phyloP scores from a whole-genome alignment of 2,329 filamentous ascomycete species.

The Fusarium begoniae region DNA sequence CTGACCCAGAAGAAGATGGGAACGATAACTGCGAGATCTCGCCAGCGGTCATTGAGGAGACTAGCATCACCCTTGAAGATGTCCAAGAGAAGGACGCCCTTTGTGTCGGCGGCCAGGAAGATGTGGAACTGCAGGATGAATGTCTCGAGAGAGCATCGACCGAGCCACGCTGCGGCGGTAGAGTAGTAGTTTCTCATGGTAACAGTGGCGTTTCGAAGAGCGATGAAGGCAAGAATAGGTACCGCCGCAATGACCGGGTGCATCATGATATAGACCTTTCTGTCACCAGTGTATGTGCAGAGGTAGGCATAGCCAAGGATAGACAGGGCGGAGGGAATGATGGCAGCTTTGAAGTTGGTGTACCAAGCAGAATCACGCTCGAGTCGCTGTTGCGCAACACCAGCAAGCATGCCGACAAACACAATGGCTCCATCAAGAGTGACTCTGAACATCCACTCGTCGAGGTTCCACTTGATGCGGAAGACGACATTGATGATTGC shows the following conservation, averaged over 20 bases:
- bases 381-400: slow-evolving; percentile 38
- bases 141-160: slow-evolving; percentile 65
- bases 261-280: slow-evolving; percentile 54
- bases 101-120: slow-evolving; percentile 68
- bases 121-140: slow-evolving; percentile 70
- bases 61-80: slow-evolving; percentile 39
- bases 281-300: slow-evolving; percentile 10
- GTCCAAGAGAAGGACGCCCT: slow-evolving; percentile 55
- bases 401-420: slow-evolving; percentile 63
- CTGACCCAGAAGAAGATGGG: slow-evolving; percentile 45
- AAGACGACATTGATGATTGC: slow-evolving; percentile 51
- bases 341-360: slow-evolving; percentile 34
- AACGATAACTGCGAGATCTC: slow-evolving; percentile 38
- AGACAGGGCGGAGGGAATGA: slow-evolving; percentile 38
- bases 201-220: slow-evolving; percentile 57
- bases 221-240: slow-evolving; percentile 61
- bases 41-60: slow-evolving; percentile 40
- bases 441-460: slow-evolving; percentile 61
- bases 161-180: slow-evolving; percentile 60
- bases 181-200: slow-evolving; percentile 42
- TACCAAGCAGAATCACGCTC: slow-evolving; percentile 27
- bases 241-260: slow-evolving; percentile 64
- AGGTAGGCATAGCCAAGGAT: slow-evolving; percentile 43
- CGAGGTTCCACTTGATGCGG: slow-evolving; percentile 58
- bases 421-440: slow-evolving; percentile 63